Percentiles rank a stretch among this genome's conserved stretches.
These are phyloP conservation scores for Lumnitzera littorea DNA, from an alignment of 345 rosid genomes.

Conservation along the genomic window DNA sequence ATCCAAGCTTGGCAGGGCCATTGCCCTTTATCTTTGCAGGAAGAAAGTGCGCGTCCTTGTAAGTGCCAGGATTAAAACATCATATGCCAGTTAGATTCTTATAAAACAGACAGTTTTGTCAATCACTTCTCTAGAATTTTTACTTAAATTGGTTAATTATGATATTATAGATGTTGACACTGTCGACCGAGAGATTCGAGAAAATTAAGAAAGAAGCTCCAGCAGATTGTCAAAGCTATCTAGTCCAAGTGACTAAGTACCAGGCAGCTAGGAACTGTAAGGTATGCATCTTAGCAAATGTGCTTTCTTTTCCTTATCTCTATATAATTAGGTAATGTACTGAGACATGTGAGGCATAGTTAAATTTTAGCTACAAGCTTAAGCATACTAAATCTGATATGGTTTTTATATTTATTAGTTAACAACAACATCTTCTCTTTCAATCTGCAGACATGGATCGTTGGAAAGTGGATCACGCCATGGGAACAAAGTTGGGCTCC, in stretches of 20 bases:
- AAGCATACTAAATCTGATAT: no score
- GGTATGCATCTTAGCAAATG: constrained; percentile 24
- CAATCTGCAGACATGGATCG: constrained; percentile 75
- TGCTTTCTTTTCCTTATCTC: no score
- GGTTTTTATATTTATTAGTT: neutral
- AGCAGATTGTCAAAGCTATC: constrained; percentile 57
- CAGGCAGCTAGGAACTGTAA: constrained; percentile 83
- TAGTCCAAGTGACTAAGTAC: constrained; percentile 93
- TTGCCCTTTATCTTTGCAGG: constrained; percentile 86
- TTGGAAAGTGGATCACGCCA: constrained; percentile 94
- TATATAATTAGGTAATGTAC: no score
- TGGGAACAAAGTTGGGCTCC: constrained; percentile 96
- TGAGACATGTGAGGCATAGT: no score
- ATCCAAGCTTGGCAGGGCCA: constrained; percentile 96
- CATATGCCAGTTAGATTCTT: neutral
- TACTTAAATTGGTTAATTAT: neutral
- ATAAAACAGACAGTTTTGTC: neutral
- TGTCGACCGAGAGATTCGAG: constrained; percentile 75
- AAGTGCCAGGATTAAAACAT: constrained; percentile 14
- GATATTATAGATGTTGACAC: constrained; percentile 69
- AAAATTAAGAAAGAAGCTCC: constrained; percentile 87
- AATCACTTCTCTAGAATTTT: neutral
- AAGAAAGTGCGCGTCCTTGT: constrained; percentile 79
- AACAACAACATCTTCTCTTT: neutral
- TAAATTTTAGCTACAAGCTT: no score